phyloP scores from a whole-genome alignment of 192 early-diverging fungal genomes.

The Chytriomyces sp. region DNA sequence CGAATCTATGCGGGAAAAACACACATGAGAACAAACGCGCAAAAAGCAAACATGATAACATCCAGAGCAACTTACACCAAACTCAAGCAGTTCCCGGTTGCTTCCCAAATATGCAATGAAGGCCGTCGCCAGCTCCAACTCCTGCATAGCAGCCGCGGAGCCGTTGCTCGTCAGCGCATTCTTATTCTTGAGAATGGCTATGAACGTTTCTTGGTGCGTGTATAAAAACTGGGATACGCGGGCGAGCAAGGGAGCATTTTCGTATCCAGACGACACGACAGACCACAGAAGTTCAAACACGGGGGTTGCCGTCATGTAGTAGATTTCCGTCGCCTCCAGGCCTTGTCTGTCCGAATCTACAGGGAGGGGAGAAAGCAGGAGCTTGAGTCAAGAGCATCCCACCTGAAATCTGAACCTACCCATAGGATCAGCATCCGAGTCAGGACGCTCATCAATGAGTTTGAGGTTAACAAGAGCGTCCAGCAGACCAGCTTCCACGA shows the following conservation, averaged over 20 bases:
- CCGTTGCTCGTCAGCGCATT: constrained; percentile 39
- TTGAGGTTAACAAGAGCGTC: constrained; percentile 73
- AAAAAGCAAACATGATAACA: constrained; percentile 12
- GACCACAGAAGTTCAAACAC: constrained; percentile 62
- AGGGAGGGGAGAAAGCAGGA: not conserved
- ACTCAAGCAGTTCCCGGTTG: constrained; percentile 18
- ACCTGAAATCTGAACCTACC: constrained; percentile 17
- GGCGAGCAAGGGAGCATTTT: constrained; percentile 26
- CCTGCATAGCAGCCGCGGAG: constrained; percentile 37
- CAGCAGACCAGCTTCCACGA: constrained; percentile 78
- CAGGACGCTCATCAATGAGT: constrained; percentile 76
- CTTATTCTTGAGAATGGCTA: constrained; percentile 57
- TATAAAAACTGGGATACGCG: constrained; percentile 44
- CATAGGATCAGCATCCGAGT: constrained; percentile 43
- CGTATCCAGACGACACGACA: constrained; percentile 42
- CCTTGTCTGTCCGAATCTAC: constrained; percentile 5
- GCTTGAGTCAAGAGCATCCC: too few species aligned
- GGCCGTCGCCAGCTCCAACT: constrained; percentile 55
- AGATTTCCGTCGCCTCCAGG: constrained; percentile 50
- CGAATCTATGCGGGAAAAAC: constrained; percentile 10
- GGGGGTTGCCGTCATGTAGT: constrained; percentile 65
- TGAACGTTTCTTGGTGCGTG: constrained; percentile 55
- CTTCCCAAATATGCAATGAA: constrained; percentile 31
- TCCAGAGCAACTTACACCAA: constrained; percentile 12
- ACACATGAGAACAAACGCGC: not conserved